Base-by-base conservation (phyloP, 2,329 filamentous ascomycete genomes). In the Diaporthe sp. region DNA sequence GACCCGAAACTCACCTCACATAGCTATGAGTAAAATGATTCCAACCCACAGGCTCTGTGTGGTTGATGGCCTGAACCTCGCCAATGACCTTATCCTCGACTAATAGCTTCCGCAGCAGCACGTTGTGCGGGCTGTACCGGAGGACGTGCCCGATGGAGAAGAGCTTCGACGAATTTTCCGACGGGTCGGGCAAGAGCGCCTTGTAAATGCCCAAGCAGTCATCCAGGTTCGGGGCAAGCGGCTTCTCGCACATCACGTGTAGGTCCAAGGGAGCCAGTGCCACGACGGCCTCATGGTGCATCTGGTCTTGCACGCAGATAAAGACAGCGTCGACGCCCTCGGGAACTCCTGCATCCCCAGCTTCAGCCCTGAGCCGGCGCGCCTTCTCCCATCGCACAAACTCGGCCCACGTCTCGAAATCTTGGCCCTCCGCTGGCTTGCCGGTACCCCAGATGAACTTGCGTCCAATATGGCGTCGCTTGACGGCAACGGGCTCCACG, bases 221-320 rank as follows among this genome's bases (percentile, higher is more conserved):
- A 3, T 15, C 30, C 32, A 66, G 17, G 9, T 51, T 53, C 32
- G 63, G 32, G 0, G 63, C 63, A 1, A 66, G 44, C 22, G 63
- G 63, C 47, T 66, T 66, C 63, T 66, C 63, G 12, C 63, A 66
- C 63, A 66, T 66, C 22, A 66, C 32, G 32, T 66, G 63, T 30
- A 66, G 30, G 9, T 39, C 32, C 8, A 66, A 8, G 1, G 63
- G 63, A 7, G 30, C 32, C 63, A 66, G 30, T 13, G 27, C 63
- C 44, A 66, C 44, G 30, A 66, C 63, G 1, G 47, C 63, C 22
- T 66, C 22, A 6, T 30, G 30, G 44, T 66, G 63, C 44, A 66
- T 12, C 32, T 66, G 63, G 63, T 66, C 63, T 30, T 66, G 63
- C 30, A 66, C 63, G 30, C 63, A 66, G 19, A 66, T 53, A n/a